A percentile compares a stretch with the other conserved stretches of the same genome.
Conservation (phyloP, 768 basidiomycete genomes). For the Amanita exitialis region DNA sequence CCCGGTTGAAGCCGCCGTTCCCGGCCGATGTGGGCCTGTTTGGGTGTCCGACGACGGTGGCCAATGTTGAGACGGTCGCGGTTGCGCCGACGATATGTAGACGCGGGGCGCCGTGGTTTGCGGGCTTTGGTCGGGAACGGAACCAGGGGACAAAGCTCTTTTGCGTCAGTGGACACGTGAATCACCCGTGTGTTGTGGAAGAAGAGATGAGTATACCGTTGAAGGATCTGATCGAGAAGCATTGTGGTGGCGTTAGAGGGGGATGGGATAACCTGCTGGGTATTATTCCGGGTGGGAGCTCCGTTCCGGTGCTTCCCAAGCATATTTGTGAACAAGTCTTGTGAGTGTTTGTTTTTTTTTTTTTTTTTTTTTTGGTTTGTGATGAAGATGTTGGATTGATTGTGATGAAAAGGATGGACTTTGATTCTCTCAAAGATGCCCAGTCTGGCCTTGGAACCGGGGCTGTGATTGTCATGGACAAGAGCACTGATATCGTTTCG, state of each 20-base stretch:
- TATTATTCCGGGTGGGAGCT: constrained; percentile 93
- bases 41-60: constrained; percentile 94
- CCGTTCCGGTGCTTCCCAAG: constrained; percentile 87
- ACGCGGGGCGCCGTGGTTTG: constrained; percentile 86
- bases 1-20: constrained; percentile 96
- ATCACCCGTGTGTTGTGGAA: constrained; percentile 96
- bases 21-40: constrained; percentile 97
- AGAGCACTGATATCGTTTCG: constrained; percentile 88
- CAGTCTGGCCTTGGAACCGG: constrained; percentile 97
- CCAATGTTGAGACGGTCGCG: constrained; percentile 97
- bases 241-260: constrained; percentile 89
- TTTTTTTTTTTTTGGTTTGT: no score
- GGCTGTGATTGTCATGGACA: constrained; percentile 98
- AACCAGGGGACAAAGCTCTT: constrained; percentile 97
- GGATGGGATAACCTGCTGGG: constrained; percentile 97
- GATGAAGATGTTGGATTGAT: neutral
- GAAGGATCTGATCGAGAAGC: constrained; percentile 90
- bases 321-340: constrained; percentile 79
- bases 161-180: constrained; percentile 95
- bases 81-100: constrained; percentile 96
- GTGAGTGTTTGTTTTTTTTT: no score
- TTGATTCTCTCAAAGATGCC: constrained; percentile 92
- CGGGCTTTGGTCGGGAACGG: constrained; percentile 80
- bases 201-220: constrained; percentile 99
- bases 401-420: constrained; percentile 71